Conservation (phyloP, 176 grass and related monocot species). For the Thalia dealbata region DNA sequence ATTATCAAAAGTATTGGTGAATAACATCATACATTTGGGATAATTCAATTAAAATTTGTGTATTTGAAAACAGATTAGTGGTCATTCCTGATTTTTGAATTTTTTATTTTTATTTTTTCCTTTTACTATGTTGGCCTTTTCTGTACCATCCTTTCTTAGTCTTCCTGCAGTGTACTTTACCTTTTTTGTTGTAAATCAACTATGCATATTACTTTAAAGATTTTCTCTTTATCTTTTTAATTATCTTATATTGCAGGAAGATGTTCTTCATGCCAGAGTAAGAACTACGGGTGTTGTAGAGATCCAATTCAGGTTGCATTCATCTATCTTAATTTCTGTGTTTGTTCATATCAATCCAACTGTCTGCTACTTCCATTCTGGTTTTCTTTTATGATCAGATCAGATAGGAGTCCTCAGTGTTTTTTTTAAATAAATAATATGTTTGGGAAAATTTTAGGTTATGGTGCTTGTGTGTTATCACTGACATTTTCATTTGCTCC, state of each 20-base stretch:
- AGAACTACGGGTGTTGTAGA: conserved; percentile 80
- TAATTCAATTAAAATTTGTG: too few species aligned
- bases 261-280: conserved; percentile 94
- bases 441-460: background rate
- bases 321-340: background rate
- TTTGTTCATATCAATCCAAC: background rate
- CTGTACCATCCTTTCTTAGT: background rate
- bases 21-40: background rate
- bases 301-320: conserved; percentile 80
- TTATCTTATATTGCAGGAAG: conserved; percentile 37
- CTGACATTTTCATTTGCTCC: conserved; percentile 4
- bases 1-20: background rate
- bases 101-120: background rate
- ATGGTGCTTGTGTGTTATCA: background rate
- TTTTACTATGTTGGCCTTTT: background rate
- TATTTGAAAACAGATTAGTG: too few species aligned
- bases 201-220: background rate
- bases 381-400: background rate
- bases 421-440: background rate
- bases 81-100: too few species aligned
- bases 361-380: background rate
- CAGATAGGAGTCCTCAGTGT: background rate
- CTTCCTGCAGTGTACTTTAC: background rate
- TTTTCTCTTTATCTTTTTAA: background rate
- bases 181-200: background rate